A percentile compares a stretch with the other conserved stretches of the same genome.
Evolutionary conservation across 2,329 filamentous ascomycete species (phyloP).

Genomic region (Paecilomyces sp.): DNA sequence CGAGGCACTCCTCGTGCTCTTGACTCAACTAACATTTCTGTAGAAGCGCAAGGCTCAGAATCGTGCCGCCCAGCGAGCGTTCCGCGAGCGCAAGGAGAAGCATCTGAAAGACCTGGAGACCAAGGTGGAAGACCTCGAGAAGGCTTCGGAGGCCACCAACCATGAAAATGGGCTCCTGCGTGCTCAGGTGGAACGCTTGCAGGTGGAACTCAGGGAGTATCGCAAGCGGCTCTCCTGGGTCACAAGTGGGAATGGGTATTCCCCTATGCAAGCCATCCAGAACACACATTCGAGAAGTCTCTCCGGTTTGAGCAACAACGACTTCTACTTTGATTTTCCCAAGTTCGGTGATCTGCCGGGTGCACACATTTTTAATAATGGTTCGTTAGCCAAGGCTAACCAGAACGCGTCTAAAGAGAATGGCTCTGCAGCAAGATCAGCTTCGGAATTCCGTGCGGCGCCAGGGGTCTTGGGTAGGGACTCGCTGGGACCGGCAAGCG

Average conservation of each 20-base stretch:
- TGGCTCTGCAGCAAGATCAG: conserved; percentile 13
- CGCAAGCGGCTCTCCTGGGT: conserved; percentile 72
- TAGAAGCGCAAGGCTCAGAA: conserved; percentile 77
- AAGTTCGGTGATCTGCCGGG: conserved; percentile 73
- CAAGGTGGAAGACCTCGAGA: conserved; percentile 61
- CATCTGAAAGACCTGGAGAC: conserved; percentile 48
- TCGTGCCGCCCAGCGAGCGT: conserved; percentile 82
- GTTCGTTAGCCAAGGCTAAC: conserved; percentile 25
- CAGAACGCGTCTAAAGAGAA: conserved; percentile 25
- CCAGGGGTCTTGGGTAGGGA: conserved; percentile 25
- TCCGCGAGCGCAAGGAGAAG: conserved; percentile 91
- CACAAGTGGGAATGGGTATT: conserved; percentile 39
- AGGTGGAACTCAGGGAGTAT: conserved; percentile 79
- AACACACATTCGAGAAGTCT: conserved; percentile 39
- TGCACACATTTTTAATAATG: conserved; percentile 45
- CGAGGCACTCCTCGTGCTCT: not conserved
- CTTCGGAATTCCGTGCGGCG: conserved; percentile 11
- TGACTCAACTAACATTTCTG: conserved; percentile 13
- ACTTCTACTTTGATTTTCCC: conserved; percentile 94
- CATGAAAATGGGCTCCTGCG: conserved; percentile 79
- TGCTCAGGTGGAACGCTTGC: conserved; percentile 81
- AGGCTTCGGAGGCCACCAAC: conserved; percentile 72
- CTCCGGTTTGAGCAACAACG: conserved; percentile 62
- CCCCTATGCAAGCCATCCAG: conserved; percentile 43
- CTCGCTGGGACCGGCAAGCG: conserved; percentile 8